A percentile compares a stretch with the other conserved stretches of the same genome.
phyloP scores from a whole-genome alignment of 371 early-diverging fungal species.

The Mortierella sp. region DNA sequence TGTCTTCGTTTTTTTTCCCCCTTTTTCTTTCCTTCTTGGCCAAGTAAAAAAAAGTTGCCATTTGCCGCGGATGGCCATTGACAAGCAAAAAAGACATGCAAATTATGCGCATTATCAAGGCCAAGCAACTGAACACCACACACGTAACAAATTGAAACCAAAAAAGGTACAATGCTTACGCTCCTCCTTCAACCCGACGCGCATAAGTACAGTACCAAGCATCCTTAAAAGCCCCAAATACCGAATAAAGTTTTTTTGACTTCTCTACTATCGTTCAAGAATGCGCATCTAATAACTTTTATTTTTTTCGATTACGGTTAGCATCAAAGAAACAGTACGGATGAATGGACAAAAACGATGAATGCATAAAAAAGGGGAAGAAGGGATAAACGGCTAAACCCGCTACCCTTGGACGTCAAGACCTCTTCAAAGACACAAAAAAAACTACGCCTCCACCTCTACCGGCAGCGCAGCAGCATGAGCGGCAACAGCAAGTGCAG shows the following conservation, averaged over 20 bases:
- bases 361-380: background rate
- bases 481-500: background rate
- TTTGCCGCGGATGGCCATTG: no score
- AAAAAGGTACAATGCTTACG: background rate
- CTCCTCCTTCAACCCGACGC: background rate
- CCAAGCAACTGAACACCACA: no score
- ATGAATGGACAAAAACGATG: background rate
- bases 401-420: background rate
- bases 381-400: slow-evolving; percentile 1
- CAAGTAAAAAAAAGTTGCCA: no score
- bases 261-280: background rate
- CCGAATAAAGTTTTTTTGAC: background rate
- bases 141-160: no score
- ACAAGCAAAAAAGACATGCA: background rate
- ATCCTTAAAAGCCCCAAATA: no score
- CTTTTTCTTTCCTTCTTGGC: background rate
- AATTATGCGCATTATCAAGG: background rate
- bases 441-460: background rate
- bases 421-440: background rate
- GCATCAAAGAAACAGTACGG: background rate
- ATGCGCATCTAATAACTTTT: background rate
- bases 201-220: no score
- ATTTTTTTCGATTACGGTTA: background rate
- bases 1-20: background rate
- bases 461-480: background rate